These are phyloP conservation scores for Paracoccidioides brasiliensis DNA, from an alignment of 2,329 filamentous ascomycete genomes.

Conservation along the genomic window DNA sequence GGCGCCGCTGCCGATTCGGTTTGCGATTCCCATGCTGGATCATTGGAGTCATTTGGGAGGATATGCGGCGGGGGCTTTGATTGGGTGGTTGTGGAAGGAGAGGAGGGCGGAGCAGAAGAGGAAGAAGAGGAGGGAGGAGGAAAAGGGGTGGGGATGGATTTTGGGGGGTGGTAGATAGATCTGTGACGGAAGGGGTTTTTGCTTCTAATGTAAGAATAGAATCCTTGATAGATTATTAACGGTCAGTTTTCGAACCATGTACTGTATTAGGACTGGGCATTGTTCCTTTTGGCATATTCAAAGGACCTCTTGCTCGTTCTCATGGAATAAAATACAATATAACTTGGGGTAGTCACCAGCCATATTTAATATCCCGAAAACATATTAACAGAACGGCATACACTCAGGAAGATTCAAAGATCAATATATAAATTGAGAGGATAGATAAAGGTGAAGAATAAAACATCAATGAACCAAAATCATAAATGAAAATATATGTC, in stretches of 20 bases:
- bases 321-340: no score
- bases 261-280: no score
- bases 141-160: constrained; percentile 4
- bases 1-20: constrained; percentile 13
- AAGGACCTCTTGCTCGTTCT: no score
- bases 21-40: constrained; percentile 24
- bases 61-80: constrained; percentile 24
- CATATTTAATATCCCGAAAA: no score
- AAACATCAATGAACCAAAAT: no score
- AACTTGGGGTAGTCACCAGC: no score
- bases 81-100: constrained; percentile 15
- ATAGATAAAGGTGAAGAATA: no score
- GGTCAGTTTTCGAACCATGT: no score
- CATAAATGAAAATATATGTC: no score
- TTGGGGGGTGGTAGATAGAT: background rate
- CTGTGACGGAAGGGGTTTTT: background rate
- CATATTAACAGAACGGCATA: background rate
- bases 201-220: background rate
- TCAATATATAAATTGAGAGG: no score
- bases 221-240: no score
- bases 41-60: constrained; percentile 33
- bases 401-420: background rate
- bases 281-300: no score
- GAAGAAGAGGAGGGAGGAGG: constrained; percentile 8
- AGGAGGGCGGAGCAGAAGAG: constrained; percentile 11